A percentile compares a stretch with the other conserved stretches of the same genome.
Evolutionary conservation across 257 asterid species (phyloP).

Genomic region (Galeopsis tetrahit): DNA sequence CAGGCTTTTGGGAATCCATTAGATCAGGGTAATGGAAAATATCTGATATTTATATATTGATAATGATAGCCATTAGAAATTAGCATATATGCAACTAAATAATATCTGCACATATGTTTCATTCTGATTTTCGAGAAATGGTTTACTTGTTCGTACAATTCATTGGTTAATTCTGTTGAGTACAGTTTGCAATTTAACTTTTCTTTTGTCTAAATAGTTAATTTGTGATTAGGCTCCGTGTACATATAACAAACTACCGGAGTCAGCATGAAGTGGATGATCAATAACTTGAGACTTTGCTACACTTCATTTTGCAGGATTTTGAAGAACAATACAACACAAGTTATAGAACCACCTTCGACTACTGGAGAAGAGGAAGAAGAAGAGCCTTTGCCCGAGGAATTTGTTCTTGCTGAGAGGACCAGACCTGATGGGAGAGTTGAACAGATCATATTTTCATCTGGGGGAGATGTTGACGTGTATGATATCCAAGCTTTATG

Average conservation of each 20-base stretch:
- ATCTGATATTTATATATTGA: conserved; percentile 9
- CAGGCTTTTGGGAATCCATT: conserved; percentile 91
- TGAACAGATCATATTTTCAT: conserved; percentile 89
- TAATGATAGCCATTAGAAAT: conserved; percentile 10
- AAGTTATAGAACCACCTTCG: conserved; percentile 75
- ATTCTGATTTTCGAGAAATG: not conserved
- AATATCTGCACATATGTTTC: conserved; percentile 2
- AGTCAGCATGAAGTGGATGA: conserved; percentile 8
- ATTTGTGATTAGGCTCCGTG: not conserved
- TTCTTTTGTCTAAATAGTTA: not conserved
- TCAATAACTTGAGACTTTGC: conserved; percentile 26
- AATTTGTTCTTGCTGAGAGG: conserved; percentile 86
- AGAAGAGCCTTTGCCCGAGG: conserved; percentile 75
- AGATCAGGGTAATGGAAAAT: conserved; percentile 75
- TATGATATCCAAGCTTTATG: conserved; percentile 89
- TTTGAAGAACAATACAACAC: conserved; percentile 63
- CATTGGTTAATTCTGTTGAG: conserved; percentile 7
- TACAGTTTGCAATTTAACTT: not conserved
- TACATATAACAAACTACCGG: conserved; percentile 2
- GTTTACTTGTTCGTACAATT: conserved; percentile 17
- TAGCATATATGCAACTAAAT: not conserved
- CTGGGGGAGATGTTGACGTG: conserved; percentile 85
- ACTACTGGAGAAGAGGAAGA: conserved; percentile 67
- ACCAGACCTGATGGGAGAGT: conserved; percentile 70
- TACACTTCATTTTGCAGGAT: conserved; percentile 53